Conservation (phyloP, 106 monocot genomes). For the Dactylorhiza incarnata region DNA sequence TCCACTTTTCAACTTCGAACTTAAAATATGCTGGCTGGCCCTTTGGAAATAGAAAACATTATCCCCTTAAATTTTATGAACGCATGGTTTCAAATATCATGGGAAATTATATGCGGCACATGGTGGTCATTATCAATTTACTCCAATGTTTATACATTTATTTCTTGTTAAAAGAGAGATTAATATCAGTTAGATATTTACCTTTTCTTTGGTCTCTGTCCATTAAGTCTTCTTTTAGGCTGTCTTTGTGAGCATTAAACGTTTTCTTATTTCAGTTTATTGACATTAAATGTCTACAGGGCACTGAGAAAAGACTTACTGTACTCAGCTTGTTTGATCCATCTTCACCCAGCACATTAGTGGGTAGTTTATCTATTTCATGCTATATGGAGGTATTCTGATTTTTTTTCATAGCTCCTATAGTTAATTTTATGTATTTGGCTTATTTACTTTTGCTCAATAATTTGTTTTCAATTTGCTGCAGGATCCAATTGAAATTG, state of each 20-base stretch:
- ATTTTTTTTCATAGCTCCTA: not conserved
- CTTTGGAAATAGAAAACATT: not conserved
- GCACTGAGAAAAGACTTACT: conserved; percentile 35
- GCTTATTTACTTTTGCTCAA: not conserved
- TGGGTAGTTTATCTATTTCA: conserved; percentile 58
- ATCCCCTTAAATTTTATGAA: not conserved
- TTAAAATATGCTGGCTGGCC: not conserved
- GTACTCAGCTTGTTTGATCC: conserved; percentile 52
- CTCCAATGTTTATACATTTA: not conserved
- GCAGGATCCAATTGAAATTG: conserved; percentile 93
- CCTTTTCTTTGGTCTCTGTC: not conserved
- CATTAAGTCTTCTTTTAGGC: not conserved
- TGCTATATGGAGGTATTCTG: conserved; percentile 73
- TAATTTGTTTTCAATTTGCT: conserved; percentile 4
- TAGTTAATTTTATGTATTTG: not conserved
- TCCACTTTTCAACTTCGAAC: not conserved
- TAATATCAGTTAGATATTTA: not conserved
- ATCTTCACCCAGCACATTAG: conserved; percentile 36
- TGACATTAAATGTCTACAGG: conserved; percentile 25
- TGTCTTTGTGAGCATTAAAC: not conserved
- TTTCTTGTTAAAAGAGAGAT: not conserved
- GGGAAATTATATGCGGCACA: not conserved
- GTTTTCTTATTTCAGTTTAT: not conserved
- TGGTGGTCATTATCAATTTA: not conserved
- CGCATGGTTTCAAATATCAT: not conserved